Percentiles rank a stretch among this genome's conserved stretches.
These are phyloP conservation scores for Lentinus polychrous DNA, from an alignment of 1,284 basidiomycete genomes.

Conservation along the genomic window DNA sequence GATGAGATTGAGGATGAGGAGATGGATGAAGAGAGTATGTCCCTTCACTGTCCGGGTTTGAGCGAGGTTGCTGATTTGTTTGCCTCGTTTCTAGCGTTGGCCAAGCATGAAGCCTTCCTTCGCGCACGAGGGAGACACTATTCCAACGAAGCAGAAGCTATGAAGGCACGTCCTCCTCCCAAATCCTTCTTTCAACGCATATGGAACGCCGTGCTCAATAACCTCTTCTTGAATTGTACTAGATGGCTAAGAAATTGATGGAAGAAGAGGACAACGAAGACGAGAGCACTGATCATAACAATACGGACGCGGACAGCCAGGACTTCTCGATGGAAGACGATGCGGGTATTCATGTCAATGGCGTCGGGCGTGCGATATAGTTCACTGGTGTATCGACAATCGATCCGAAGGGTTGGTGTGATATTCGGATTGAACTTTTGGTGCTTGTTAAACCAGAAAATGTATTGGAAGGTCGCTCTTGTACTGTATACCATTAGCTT, in stretches of 20 bases:
- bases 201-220: background rate
- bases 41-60: background rate
- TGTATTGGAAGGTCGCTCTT: too few relatives aligned
- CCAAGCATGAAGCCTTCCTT: conserved; percentile 79
- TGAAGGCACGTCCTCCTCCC: conserved; percentile 55
- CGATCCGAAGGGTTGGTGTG: too few relatives aligned
- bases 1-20: conserved; percentile 71
- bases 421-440: too few relatives aligned
- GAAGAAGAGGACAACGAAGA: conserved; percentile 69
- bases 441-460: too few relatives aligned
- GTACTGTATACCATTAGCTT: too few relatives aligned
- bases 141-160: conserved; percentile 87
- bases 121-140: conserved; percentile 81
- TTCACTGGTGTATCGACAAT: too few relatives aligned
- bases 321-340: conserved; percentile 25
- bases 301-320: conserved; percentile 18
- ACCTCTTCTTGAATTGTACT: conserved; percentile 7
- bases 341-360: conserved; percentile 20
- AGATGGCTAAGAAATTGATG: conserved; percentile 62
- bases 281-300: conserved; percentile 27
- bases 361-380: conserved; percentile 14
- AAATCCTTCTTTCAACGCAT: conserved; percentile 1
- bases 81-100: conserved; percentile 45
- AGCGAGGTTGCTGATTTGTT: conserved; percentile 3
- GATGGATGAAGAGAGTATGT: conserved; percentile 81